phyloP scores from a whole-genome alignment of 345 rosid genomes.

The Brassica carinata region DNA sequence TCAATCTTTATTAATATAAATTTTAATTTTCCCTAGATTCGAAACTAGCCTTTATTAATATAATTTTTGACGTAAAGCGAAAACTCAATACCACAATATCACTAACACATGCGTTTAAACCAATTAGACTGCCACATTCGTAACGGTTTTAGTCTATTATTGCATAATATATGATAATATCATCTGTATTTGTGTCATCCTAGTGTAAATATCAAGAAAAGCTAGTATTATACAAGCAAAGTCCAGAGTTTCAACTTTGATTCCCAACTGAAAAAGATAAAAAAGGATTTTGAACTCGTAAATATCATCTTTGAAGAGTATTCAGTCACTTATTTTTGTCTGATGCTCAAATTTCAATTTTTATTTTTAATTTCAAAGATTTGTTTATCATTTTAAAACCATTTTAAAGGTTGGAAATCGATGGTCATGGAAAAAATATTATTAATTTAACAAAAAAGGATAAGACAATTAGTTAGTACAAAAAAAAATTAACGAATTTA shows the following conservation, averaged over 20 bases:
- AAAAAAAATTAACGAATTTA: not conserved
- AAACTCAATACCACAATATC: too few species aligned
- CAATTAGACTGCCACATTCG: too few species aligned
- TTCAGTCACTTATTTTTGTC: too few species aligned
- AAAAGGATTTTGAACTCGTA: not conserved
- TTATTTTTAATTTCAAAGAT: too few species aligned
- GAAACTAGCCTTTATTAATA: too few species aligned
- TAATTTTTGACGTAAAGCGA: too few species aligned
- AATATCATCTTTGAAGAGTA: not conserved
- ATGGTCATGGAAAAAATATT: slow-evolving; percentile 3
- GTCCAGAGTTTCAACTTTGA: not conserved
- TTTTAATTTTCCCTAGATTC: too few species aligned
- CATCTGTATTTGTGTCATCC: not conserved
- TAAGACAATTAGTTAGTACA: not conserved
- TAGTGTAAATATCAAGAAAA: not conserved
- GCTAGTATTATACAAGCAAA: not conserved
- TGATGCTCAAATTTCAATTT: too few species aligned
- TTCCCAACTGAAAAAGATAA: not conserved
- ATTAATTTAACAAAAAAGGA: not conserved
- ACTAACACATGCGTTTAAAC: too few species aligned
- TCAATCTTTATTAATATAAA: too few species aligned
- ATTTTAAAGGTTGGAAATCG: not conserved
- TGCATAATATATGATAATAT: not conserved
- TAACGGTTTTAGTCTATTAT: not conserved
- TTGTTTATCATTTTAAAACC: too few species aligned